These are phyloP conservation scores for Claviceps humidiphila DNA, from an alignment of 2,329 filamentous ascomycete species.

Conservation along the genomic window DNA sequence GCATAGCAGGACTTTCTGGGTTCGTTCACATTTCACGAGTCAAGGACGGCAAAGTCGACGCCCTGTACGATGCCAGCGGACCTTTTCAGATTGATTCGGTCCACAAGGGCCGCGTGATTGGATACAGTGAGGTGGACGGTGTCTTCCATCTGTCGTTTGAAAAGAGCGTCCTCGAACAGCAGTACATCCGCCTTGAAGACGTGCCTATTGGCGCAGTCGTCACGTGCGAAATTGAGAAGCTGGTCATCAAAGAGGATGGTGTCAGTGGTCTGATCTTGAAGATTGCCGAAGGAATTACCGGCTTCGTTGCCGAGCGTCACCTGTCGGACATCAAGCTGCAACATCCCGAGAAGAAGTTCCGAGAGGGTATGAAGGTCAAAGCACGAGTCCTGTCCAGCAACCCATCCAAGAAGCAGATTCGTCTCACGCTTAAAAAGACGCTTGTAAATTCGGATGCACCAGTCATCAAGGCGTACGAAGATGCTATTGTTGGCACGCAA, in stretches of 20 bases:
- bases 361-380: constrained; percentile 72
- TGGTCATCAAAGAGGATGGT: constrained; percentile 66
- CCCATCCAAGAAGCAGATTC: constrained; percentile 60
- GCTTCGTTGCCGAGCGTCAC: constrained; percentile 79
- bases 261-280: constrained; percentile 71
- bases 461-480: constrained; percentile 67
- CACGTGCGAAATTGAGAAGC: constrained; percentile 70
- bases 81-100: constrained; percentile 64
- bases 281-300: constrained; percentile 73
- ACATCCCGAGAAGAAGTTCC: constrained; percentile 93
- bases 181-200: constrained; percentile 85
- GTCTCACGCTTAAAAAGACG: constrained; percentile 87
- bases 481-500: constrained; percentile 60
- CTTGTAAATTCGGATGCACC: constrained; percentile 77
- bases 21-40: constrained; percentile 93
- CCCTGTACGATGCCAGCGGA: constrained; percentile 62
- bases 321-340: constrained; percentile 77
- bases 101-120: constrained; percentile 70
- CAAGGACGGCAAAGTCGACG: constrained; percentile 80
- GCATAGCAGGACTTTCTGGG: constrained; percentile 50
- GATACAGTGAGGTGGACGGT: constrained; percentile 79
- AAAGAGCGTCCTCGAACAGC: constrained; percentile 67
- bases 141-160: constrained; percentile 78
- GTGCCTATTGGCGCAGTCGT: constrained; percentile 69
- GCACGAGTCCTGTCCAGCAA: constrained; percentile 75